Evolutionary conservation across 169 alveolate genomes (phyloP), one percentile per base, ranked within the genome.

Genomic region (Plasmodium malariae): DNA sequence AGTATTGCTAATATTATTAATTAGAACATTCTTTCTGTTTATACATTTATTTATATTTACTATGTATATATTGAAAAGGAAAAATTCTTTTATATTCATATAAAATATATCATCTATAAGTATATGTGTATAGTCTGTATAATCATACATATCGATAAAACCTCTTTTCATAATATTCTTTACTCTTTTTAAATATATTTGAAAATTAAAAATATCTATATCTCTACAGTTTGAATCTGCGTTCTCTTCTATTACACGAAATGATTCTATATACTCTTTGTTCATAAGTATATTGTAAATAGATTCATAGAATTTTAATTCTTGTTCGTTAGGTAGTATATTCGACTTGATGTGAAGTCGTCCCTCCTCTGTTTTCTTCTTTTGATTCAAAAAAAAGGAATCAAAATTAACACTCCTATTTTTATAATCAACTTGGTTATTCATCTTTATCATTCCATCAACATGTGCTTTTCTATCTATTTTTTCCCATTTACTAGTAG

Each of bases 141-240:
- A 76, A 24, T 76, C 89, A 51, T 76, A 63, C 78, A 76, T 76
- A 40, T 76, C 78, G 21, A 9, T 45, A 36, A 76, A 60, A 11
- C 89, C 89, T 26, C 78, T 17, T 45, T 76, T 76, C 57, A 48
- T 76, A n/a, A 62, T 62, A 7, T 63, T 62, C 24, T 76, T 76
- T 7, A 55, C 63, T 24, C 34, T 76, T 21, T 55, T 67, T 21
- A 76, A 55, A 48, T 62, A 76, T 11, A 51, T 62, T 5, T 76
- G 89, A 40, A 76, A 76, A 40, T 43, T 37, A 4, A 17, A 0
- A 3, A 74, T 48, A 12, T 21, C 37, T 37, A 74, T 19, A 30
- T 57, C 9, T 24, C 17, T 32, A 34, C 11, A 19, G 28, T 17
- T 54, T 17, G 24, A 0, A 5, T 51, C 30, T 1, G 45, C 14